Evolutionary conservation across 108 stramenopile genomes (phyloP), one percentile per base, ranked within the genome.

Genomic region (Schizochytrium sp.): DNA sequence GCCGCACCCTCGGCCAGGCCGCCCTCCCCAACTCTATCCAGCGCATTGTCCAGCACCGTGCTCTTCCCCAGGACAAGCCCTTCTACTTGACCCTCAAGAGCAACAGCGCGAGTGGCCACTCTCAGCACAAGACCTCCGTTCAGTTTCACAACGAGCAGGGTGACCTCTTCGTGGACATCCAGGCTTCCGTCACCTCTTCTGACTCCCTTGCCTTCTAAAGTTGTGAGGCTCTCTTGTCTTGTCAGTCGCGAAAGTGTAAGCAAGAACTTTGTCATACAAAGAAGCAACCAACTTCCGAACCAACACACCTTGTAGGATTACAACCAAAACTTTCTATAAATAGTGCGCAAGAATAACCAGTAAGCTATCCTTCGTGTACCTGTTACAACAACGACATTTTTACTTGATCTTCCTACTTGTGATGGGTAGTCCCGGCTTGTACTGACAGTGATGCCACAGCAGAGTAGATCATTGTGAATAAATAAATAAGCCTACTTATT

Each of bases 111-210:
- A 44, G 64, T 44, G 64, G 64, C 28, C 64, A 69, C 64, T 69
- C 64, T 7, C 64, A 69, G 64, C 64, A 69, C 64, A 69, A 69
- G 64, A 38, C 40, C 64, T 38, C 64, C 64, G 42, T 69, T 15
- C 64, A 69, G 64, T 69, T 69, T 44, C 64, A 69, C 64, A 69
- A 69, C 64, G 64, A 69, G 64, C 64, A 69, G 64, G 64, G 64
- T 44, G 64, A 69, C 28, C 64, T 69, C 64, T 69, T 69, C 64
- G 44, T 69, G 40, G 64, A 69, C 28, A 44, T 69, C 64, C 64
- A 69, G 64, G 64, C 64, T 7, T 69, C 64, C 42, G 64, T 69
- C 64, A 69, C 44, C 64, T 38, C 64, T 44, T 44, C 64, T 8
- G 64, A 69, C 64, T 44, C 42, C 64, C 64, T 69, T 69, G 64